Evolutionary conservation across 805 yeast genomes (phyloP), one percentile per base, ranked within the genome.

Genomic region (Ogataea saltuana): DNA sequence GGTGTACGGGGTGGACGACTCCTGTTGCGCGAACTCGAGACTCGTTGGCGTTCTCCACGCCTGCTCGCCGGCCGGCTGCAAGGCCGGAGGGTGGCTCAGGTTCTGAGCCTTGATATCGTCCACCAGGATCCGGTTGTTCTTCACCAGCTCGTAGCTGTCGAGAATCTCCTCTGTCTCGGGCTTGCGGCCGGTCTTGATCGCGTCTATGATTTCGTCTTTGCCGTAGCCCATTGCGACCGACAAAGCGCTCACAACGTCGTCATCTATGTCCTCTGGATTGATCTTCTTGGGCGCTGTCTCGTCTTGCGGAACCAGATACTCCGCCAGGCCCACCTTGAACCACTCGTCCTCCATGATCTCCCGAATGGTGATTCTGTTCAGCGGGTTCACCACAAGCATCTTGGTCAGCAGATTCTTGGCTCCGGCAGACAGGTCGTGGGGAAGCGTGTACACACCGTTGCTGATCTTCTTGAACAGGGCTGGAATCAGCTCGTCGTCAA

Each of bases 401-500:
- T 84, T 80, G 28, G 90, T 85, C 48, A 90, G 76, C 54, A 90
- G 66, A 55, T 80, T 79, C 55, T 88, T 83, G 3, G 97, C 95
- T 4, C 97, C 97, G 0, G 79, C 72, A 16, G 95, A 84, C 48
- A 90, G 70, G 60, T 84, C 89, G 55, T 85, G 86, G 15, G 98
- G 98, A 47, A 90, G 72, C 0, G 95, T 81, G 67, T 89, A 91
- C 40, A 88, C 91, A 65, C 98, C 98, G 59, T 88, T 86, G 59
- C 88, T 80, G 59, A 90, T 91, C 59, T 89, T 88, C 64, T 89
- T 89, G 72, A 91, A 90, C 49, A 90, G 72, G 1, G 93, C 95
- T 6, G 98, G 98, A 42, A 90, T 91, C 61, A 88, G 85, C 60
- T 90, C 98, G 65, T 90, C 98, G 66, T 90, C 98, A 63, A 90